Evolutionary conservation across 257 asterid genomes (phyloP).

Genomic region (Leonotis leonurus): DNA sequence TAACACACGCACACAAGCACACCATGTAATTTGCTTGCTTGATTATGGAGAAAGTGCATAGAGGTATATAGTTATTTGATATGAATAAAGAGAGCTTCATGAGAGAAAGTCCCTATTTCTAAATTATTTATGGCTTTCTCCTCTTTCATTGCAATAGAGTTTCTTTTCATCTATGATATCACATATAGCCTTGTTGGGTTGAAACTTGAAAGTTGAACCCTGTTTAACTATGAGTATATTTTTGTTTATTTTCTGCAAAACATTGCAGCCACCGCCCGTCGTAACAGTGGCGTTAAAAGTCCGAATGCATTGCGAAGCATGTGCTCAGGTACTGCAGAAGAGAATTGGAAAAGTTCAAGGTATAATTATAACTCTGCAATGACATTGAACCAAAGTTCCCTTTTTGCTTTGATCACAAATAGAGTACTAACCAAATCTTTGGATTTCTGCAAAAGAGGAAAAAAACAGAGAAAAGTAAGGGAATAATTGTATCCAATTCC

Average conservation of each 20-base stretch:
- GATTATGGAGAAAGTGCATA: background rate
- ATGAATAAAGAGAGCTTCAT: background rate
- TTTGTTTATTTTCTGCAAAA: background rate
- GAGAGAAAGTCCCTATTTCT: too few species aligned
- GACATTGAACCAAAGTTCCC: background rate
- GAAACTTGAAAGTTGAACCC: background rate
- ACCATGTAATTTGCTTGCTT: background rate
- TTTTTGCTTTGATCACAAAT: background rate
- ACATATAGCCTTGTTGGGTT: background rate
- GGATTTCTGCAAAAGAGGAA: background rate
- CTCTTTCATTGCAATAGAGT: background rate
- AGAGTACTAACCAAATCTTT: background rate
- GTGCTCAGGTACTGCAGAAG: slow-evolving; percentile 74
- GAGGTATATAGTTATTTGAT: background rate
- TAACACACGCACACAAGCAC: too few species aligned
- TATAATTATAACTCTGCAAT: slow-evolving; percentile 13
- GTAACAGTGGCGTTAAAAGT: slow-evolving; percentile 58
- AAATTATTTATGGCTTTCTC: too few species aligned
- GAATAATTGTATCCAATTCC: background rate
- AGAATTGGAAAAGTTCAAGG: slow-evolving; percentile 58
- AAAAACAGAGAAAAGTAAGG: background rate
- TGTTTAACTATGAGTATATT: background rate
- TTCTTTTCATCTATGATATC: background rate
- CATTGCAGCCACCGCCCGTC: slow-evolving; percentile 55
- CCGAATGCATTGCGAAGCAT: slow-evolving; percentile 92